phyloP scores from a whole-genome alignment of 257 asterid species.

The Solanum chiquidenum region DNA sequence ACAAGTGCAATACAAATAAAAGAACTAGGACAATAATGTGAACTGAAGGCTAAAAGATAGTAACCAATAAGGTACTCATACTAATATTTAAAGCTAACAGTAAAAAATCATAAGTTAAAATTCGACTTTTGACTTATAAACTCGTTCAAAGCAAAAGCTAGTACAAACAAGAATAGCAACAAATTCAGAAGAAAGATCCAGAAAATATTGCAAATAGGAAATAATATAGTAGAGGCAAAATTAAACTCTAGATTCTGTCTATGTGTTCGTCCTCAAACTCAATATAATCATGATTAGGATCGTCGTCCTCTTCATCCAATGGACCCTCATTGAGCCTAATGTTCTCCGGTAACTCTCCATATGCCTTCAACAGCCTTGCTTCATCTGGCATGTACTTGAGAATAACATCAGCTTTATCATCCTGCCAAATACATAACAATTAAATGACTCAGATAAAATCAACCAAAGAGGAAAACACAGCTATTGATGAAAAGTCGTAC shows the following conservation, averaged over 20 bases:
- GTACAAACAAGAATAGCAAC: too few species aligned
- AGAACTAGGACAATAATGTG: too few species aligned
- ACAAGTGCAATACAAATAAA: too few species aligned
- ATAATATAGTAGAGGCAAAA: background rate
- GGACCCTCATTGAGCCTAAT: constrained; percentile 67
- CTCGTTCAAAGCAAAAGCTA: too few species aligned
- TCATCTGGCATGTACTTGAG: constrained; percentile 89
- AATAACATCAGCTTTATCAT: constrained; percentile 90
- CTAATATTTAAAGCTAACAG: too few species aligned
- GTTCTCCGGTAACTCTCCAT: constrained; percentile 83
- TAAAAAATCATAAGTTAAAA: too few species aligned
- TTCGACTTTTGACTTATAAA: too few species aligned
- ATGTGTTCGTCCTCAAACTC: constrained; percentile 87
- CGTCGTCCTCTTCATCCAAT: constrained; percentile 59
- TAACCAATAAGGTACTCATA: too few species aligned
- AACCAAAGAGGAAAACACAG: too few species aligned
- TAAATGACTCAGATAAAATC: too few species aligned
- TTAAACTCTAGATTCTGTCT: constrained; percentile 59
- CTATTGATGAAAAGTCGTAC: background rate
- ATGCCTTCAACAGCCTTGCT: constrained; percentile 83
- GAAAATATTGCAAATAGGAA: background rate
- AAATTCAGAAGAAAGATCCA: background rate
- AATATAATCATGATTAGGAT: constrained; percentile 40
- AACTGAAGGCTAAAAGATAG: too few species aligned
- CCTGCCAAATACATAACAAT: constrained; percentile 19